Evolutionary conservation across 2,329 filamentous ascomycete species (phyloP).

Genomic region (Diaporthe sp.): DNA sequence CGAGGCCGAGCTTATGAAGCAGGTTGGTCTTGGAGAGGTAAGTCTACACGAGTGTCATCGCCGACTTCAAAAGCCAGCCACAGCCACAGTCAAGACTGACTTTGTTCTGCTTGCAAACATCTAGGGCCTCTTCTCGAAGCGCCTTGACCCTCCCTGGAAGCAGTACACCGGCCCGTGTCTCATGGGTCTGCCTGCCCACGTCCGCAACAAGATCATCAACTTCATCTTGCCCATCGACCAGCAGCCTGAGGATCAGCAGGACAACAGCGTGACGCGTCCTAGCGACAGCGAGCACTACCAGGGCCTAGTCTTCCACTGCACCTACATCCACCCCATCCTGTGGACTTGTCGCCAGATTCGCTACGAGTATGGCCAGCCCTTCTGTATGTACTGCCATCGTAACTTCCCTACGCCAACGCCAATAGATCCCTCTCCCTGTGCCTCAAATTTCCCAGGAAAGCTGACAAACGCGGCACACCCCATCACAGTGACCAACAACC

Average conservation of each 20-base stretch:
- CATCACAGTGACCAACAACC: slow-evolving; percentile 10
- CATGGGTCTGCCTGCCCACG: neutral
- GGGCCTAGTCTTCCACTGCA: neutral
- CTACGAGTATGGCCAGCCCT: slow-evolving; percentile 24
- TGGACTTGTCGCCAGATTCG: slow-evolving; percentile 31
- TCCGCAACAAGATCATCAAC: slow-evolving; percentile 11
- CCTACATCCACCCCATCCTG: slow-evolving; percentile 13
- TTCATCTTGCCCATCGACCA: neutral
- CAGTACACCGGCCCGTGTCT: neutral
- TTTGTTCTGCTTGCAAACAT: too few relatives aligned
- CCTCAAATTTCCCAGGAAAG: neutral
- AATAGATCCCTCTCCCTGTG: too few relatives aligned
- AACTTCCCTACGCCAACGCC: neutral
- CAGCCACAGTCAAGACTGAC: neutral
- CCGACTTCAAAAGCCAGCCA: too few relatives aligned
- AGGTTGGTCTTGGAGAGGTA: neutral
- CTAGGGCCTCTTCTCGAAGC: neutral
- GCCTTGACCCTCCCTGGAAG: neutral
- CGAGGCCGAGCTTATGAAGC: slow-evolving; percentile 2
- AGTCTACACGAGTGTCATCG: neutral
- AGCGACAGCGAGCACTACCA: neutral
- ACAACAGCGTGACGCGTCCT: neutral
- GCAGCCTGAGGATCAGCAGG: neutral
- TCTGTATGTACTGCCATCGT: neutral
- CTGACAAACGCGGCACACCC: neutral